Percentiles rank a stretch among this genome's conserved stretches.
Conservation (phyloP, 2,329 filamentous ascomycete species). For the Clonostachys sp. region DNA sequence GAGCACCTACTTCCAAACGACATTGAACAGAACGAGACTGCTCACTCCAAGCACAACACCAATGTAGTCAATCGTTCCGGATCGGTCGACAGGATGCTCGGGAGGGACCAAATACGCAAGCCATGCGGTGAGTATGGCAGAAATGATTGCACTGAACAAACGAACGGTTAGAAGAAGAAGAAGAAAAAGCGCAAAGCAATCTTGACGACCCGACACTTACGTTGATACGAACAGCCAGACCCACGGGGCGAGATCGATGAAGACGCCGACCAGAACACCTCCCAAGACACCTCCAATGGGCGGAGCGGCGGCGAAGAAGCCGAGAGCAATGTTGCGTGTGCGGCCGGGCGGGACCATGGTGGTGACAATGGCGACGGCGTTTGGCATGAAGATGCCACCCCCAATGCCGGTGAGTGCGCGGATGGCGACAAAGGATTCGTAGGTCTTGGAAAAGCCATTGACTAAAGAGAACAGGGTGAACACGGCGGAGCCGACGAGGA, state of each 20-base stretch:
- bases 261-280: constrained; percentile 29
- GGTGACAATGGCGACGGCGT: constrained; percentile 43
- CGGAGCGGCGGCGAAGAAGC: constrained; percentile 39
- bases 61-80: constrained; percentile 21
- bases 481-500: constrained; percentile 35
- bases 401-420: constrained; percentile 42
- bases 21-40: constrained; percentile 38
- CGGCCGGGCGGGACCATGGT: constrained; percentile 40
- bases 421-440: constrained; percentile 32
- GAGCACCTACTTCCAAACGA: constrained; percentile 41
- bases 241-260: constrained; percentile 9
- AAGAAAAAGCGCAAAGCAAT: not conserved
- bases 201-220: not conserved
- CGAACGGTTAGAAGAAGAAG: not conserved
- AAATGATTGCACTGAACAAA: not conserved
- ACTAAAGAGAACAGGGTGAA: constrained; percentile 35
- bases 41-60: constrained; percentile 30
- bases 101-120: constrained; percentile 5
- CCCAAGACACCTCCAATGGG: constrained; percentile 39
- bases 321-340: constrained; percentile 36
- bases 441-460: constrained; percentile 34
- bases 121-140: not conserved
- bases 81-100: constrained; percentile 13
- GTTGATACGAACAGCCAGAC: not conserved
- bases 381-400: constrained; percentile 46